A percentile compares a stretch with the other conserved stretches of the same genome.
These are phyloP conservation scores for Penicillium nucicola DNA, from an alignment of 495 filamentous ascomycete genomes.

Conservation along the genomic window DNA sequence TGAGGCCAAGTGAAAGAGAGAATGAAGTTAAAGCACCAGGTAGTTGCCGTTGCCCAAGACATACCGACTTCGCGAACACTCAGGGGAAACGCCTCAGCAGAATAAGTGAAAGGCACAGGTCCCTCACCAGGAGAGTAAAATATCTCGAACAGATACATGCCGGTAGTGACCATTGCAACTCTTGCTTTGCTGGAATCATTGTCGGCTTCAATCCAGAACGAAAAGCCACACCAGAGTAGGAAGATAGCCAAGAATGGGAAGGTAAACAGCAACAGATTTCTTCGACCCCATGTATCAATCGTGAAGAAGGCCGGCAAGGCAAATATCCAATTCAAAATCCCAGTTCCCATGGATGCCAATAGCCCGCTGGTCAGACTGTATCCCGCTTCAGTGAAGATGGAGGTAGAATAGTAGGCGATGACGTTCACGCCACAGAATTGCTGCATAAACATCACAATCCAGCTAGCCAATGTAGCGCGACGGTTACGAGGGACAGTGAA, in stretches of 20 bases:
- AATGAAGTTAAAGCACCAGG: conserved; percentile 52
- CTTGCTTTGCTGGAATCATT: conserved; percentile 28
- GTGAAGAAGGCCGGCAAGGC: conserved; percentile 66
- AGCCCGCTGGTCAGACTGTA: conserved; percentile 46
- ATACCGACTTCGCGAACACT: conserved; percentile 68
- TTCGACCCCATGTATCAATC: conserved; percentile 63
- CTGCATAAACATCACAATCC: conserved; percentile 52
- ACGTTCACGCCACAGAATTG: conserved; percentile 54
- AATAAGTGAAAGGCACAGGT: conserved; percentile 57
- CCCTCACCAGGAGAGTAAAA: conserved; percentile 57
- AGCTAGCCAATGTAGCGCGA: conserved; percentile 49
- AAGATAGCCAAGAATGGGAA: conserved; percentile 60
- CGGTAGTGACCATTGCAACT: conserved; percentile 47
- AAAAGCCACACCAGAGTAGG: conserved; percentile 57
- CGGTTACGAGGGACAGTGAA: conserved; percentile 53
- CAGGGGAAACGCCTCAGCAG: conserved; percentile 56
- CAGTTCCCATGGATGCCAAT: conserved; percentile 59
- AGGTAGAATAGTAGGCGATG: conserved; percentile 53
- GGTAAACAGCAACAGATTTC: conserved; percentile 61
- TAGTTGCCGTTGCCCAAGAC: conserved; percentile 56
- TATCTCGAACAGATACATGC: conserved; percentile 50
- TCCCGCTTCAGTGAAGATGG: conserved; percentile 52
- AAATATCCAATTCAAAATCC: conserved; percentile 64
- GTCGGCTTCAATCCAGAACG: conserved; percentile 47
- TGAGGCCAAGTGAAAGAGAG: conserved; percentile 57